Base-by-base conservation (phyloP, 768 basidiomycete species). In the Panus rudis region DNA sequence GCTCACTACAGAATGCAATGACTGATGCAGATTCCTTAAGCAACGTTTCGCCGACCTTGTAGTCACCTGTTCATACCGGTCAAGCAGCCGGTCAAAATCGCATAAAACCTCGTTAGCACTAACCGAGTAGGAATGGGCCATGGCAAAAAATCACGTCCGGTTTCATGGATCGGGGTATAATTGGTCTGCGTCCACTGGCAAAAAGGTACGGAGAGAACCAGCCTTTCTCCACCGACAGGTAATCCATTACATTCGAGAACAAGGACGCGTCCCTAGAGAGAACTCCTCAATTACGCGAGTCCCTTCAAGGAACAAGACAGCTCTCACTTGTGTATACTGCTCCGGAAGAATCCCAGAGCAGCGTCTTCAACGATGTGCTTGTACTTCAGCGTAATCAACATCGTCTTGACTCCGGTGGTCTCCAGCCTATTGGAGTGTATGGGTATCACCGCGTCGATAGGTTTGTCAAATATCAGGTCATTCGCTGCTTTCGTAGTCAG, bases 201-300 rank as follows among this genome's bases (percentile, higher is more conserved):
- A 79, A 82, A 2, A 81, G 63, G 54, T 81, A 80, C 0, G 79
- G 79, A 11, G 72, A 76, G 59, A 81, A 81, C 80, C 81, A 81
- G 12, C 79, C 79, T 57, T 81, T 80, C 59, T 78, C 74, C 3
- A 77, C 63, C 3, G 77, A 69, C 33, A 82, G 61, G 44, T 81
- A 82, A 41, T 79, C 79, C 51, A 73, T 80, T 16, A 84, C 75
- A 6, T 67, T 64, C 27, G 79, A 61, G 50, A 82, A 81, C 13
- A 82, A 59, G 4, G 76, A 77, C n/a, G 59, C 50, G 51, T 81
- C 78, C 43, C 75, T 78, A 34, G 20, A 27, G 39, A 14, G 44
- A 48, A 24, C 48, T 25, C 38, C 28, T 39, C 41, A 37, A 22
- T 20, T 38, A n/a, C 19, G 20, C 33, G 25, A 27, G 14, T 30